Evolutionary conservation across 768 basidiomycete genomes (phyloP).

Genomic region (Galerina sulciceps): DNA sequence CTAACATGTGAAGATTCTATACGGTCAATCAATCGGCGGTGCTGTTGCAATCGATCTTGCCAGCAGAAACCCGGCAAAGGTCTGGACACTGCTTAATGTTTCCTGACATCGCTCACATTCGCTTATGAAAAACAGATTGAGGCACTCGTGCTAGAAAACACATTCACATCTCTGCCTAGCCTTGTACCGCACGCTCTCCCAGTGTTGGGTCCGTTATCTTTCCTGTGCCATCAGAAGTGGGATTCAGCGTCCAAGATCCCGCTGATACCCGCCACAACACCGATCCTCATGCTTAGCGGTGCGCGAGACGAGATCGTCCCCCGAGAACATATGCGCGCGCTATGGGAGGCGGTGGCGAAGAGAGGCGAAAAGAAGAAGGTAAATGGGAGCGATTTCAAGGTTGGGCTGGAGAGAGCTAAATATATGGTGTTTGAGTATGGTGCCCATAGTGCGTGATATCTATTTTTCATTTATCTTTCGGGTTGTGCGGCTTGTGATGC

Average conservation of each 20-base stretch:
- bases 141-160: slow-evolving; percentile 91
- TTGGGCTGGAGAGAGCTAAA: slow-evolving; percentile 56
- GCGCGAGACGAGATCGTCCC: slow-evolving; percentile 74
- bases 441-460: slow-evolving; percentile 50
- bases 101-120: neutral
- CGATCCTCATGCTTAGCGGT: slow-evolving; percentile 86
- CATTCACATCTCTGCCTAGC: slow-evolving; percentile 83
- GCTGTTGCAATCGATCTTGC: slow-evolving; percentile 92
- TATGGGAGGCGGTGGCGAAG: slow-evolving; percentile 67
- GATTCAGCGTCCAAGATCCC: slow-evolving; percentile 72
- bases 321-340: slow-evolving; percentile 72
- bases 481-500: neutral
- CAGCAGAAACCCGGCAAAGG: slow-evolving; percentile 73
- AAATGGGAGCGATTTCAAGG: slow-evolving; percentile 44
- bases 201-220: slow-evolving; percentile 69
- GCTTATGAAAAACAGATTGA: slow-evolving; percentile 50
- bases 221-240: slow-evolving; percentile 90
- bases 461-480: neutral
- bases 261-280: slow-evolving; percentile 63
- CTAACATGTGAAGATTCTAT: slow-evolving; percentile 57
- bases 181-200: slow-evolving; percentile 86
- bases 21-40: slow-evolving; percentile 90
- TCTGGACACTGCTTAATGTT: slow-evolving; percentile 27
- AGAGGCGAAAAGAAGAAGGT: slow-evolving; percentile 50
- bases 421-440: slow-evolving; percentile 61